These are phyloP conservation scores for Aleurites moluccanus DNA, from an alignment of 441 rosid genomes.

Conservation along the genomic window DNA sequence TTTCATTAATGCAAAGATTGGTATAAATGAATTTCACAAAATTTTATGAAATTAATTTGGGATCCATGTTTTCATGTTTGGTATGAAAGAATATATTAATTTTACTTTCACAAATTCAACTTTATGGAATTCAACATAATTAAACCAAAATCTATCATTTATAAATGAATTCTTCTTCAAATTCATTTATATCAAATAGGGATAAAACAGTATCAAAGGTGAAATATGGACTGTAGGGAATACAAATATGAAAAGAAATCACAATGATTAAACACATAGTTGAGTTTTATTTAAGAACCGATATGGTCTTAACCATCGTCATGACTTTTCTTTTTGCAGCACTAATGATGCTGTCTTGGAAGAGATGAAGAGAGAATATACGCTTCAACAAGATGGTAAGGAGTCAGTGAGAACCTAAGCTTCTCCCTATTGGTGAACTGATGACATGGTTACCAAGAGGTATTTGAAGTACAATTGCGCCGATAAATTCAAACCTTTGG, in stretches of 20 bases:
- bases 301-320: background rate
- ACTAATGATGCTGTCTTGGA: constrained; percentile 76
- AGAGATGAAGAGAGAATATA: constrained; percentile 76
- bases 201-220: background rate
- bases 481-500: background rate
- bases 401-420: constrained; percentile 32
- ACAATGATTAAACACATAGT: background rate
- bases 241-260: background rate
- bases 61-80: no score
- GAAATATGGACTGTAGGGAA: background rate
- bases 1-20: no score
- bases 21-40: no score
- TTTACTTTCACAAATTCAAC: no score
- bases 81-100: no score
- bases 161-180: no score
- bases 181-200: no score
- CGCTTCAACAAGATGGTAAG: constrained; percentile 57
- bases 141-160: no score
- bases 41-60: no score
- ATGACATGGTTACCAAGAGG: background rate
- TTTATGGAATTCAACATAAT: no score
- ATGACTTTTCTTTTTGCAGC: constrained; percentile 36
- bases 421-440: background rate
- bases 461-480: background rate
- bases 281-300: background rate